These are phyloP conservation scores for Solanum tacnaense DNA, from an alignment of 257 asterid species.

Conservation along the genomic window DNA sequence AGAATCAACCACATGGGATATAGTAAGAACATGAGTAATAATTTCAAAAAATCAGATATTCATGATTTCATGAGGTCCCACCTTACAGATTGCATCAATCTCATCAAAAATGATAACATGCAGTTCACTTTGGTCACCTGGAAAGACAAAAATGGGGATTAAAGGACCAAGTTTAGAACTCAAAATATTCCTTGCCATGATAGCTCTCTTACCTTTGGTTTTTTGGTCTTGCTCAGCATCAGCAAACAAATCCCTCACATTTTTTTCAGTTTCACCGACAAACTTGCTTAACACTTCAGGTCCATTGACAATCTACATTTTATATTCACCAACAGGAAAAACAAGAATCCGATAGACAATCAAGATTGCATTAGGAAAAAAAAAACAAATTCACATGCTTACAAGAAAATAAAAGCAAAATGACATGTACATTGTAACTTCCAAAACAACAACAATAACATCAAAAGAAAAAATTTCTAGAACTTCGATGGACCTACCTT, in stretches of 20 bases:
- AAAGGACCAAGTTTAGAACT: background rate
- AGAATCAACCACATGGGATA: background rate
- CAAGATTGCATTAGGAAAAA: background rate
- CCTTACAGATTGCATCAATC: constrained; percentile 99
- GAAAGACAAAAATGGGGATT: constrained; percentile 15
- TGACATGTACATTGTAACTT: background rate
- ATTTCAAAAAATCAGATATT: background rate
- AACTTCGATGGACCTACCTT: constrained; percentile 41
- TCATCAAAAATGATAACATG: constrained; percentile 98
- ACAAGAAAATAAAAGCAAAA: background rate
- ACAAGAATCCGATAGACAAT: background rate
- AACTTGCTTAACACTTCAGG: constrained; percentile 97
- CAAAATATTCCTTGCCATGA: constrained; percentile 1
- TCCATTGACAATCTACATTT: constrained; percentile 83
- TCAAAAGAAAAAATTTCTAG: background rate
- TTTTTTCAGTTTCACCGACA: constrained; percentile 98
- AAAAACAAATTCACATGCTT: background rate
- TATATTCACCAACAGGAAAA: background rate
- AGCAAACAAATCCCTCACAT: constrained; percentile 94
- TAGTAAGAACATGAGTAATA: background rate
- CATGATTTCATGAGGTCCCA: constrained; percentile 15
- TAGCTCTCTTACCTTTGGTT: constrained; percentile 49
- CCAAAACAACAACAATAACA: background rate
- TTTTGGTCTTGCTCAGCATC: constrained; percentile 98
- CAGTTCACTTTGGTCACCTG: constrained; percentile 97